Evolutionary conservation across 2,329 filamentous ascomycete species (phyloP).

Genomic region (Madurella fahalii): DNA sequence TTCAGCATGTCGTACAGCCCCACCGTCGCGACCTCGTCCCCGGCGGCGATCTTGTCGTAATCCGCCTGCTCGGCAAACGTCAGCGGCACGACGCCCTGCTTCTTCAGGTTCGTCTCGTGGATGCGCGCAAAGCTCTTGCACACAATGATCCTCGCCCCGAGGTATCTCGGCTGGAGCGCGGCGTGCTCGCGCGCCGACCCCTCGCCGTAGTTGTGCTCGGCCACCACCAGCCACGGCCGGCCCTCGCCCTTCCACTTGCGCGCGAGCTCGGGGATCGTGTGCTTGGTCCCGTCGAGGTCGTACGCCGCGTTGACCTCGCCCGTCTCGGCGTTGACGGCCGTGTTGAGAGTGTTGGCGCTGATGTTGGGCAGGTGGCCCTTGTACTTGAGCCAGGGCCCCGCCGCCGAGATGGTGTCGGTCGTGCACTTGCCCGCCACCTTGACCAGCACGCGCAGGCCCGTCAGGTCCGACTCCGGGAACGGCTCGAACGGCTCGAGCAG

Average conservation of each 20-base stretch:
- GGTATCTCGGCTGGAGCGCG: conserved; percentile 77
- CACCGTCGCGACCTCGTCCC: conserved; percentile 77
- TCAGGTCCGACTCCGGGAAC: conserved; percentile 74
- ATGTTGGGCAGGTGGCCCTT: conserved; percentile 99
- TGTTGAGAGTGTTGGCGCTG: conserved; percentile 93
- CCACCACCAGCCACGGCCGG: conserved; percentile 86
- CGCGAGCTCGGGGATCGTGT: conserved; percentile 83
- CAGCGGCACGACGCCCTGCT: conserved; percentile 91
- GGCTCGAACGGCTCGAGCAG: conserved; percentile 84
- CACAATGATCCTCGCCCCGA: conserved; percentile 79
- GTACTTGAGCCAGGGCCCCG: conserved; percentile 96
- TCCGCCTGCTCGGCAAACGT: conserved; percentile 86
- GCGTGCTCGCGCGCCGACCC: conserved; percentile 83
- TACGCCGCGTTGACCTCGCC: conserved; percentile 90
- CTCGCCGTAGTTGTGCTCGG: conserved; percentile 97
- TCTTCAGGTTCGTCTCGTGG: conserved; percentile 92
- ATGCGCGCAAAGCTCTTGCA: conserved; percentile 81
- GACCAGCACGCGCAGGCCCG: conserved; percentile 79
- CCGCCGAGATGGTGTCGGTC: conserved; percentile 98
- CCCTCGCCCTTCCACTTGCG: conserved; percentile 73
- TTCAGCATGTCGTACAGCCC: conserved; percentile 79
- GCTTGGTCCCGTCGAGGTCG: conserved; percentile 70
- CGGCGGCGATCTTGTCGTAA: conserved; percentile 77
- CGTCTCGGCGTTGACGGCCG: conserved; percentile 86
- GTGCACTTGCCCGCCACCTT: conserved; percentile 98